Conservation (phyloP, 495 filamentous ascomycete species). For the Mytilinidion resinicola region DNA sequence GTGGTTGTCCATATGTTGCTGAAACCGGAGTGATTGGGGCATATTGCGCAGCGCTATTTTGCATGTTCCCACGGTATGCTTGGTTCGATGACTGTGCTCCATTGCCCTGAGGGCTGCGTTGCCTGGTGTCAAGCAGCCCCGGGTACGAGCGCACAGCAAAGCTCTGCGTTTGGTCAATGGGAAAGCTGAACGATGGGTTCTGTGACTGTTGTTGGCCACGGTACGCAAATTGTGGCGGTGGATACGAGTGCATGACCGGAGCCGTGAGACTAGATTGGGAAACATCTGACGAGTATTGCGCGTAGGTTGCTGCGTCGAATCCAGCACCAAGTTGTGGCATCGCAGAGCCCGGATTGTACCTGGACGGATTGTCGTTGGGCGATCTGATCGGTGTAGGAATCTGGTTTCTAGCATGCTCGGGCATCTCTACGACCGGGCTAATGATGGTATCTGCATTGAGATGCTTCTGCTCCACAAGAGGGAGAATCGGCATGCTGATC, state of each 20-base stretch:
- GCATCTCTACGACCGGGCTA: slow-evolving; percentile 25
- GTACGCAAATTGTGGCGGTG: slow-evolving; percentile 23
- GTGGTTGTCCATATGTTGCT: slow-evolving; percentile 14
- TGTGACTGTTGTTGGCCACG: slow-evolving; percentile 11
- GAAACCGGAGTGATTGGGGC: slow-evolving; percentile 23
- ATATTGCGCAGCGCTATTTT: slow-evolving; percentile 15
- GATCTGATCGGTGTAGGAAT: slow-evolving; percentile 18
- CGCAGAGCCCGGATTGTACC: slow-evolving; percentile 17
- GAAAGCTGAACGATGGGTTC: slow-evolving; percentile 12
- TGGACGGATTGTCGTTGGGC: slow-evolving; percentile 24
- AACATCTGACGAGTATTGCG: slow-evolving; percentile 13
- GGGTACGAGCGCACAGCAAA: slow-evolving; percentile 20
- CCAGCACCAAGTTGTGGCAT: slow-evolving; percentile 13
- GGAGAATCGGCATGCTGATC: slow-evolving; percentile 78
- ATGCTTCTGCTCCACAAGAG: slow-evolving; percentile 51
- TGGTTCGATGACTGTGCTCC: slow-evolving; percentile 21
- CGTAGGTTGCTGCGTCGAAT: slow-evolving; percentile 18
- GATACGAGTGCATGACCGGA: slow-evolving; percentile 28
- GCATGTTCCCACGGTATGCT: slow-evolving; percentile 17
- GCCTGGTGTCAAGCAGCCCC: slow-evolving; percentile 19
- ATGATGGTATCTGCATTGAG: slow-evolving; percentile 26
- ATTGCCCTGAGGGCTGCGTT: slow-evolving; percentile 15
- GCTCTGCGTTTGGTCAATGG: slow-evolving; percentile 1
- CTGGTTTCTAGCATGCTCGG: slow-evolving; percentile 15
- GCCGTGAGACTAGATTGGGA: slow-evolving; percentile 2